Conservation (phyloP, 805 yeast species). For the Wickerhamomyces mucosus region DNA sequence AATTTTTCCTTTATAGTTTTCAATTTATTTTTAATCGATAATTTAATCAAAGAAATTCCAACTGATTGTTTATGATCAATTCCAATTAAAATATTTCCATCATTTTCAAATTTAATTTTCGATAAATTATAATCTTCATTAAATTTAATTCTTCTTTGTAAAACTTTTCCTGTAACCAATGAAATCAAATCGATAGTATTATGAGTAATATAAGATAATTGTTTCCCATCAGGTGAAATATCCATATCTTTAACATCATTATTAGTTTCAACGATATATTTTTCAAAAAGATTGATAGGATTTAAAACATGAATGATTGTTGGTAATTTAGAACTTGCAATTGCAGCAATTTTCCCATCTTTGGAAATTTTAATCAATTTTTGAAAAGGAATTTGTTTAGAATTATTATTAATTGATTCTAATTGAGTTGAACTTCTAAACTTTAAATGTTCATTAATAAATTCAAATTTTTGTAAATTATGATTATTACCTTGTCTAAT, state of each 20-base stretch:
- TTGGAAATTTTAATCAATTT: constrained; percentile 52
- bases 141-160: constrained; percentile 25
- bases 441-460: constrained; percentile 58
- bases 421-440: constrained; percentile 58
- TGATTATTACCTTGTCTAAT: constrained; percentile 50
- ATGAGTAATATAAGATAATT: constrained; percentile 55
- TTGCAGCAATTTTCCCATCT: constrained; percentile 55
- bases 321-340: constrained; percentile 63
- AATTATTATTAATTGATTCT: constrained; percentile 26
- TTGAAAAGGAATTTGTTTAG: constrained; percentile 26
- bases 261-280: constrained; percentile 47
- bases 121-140: constrained; percentile 20
- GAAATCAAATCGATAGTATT: constrained; percentile 37
- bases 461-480: constrained; percentile 63
- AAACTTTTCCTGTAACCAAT: constrained; percentile 30
- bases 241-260: constrained; percentile 55
- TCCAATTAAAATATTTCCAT: constrained; percentile 12
- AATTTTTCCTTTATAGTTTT: constrained; percentile 10
- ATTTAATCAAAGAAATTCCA: constrained; percentile 11
- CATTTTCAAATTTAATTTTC: constrained; percentile 25
- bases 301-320: constrained; percentile 58
- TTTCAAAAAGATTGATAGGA: constrained; percentile 44
- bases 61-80: constrained; percentile 4
- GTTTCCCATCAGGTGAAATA: constrained; percentile 63
- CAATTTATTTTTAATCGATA: constrained; percentile 12